A percentile compares a stretch with the other conserved stretches of the same genome.
Conservation (phyloP, 83 land plant genomes). For the Diphasiastrum complanatum region DNA sequence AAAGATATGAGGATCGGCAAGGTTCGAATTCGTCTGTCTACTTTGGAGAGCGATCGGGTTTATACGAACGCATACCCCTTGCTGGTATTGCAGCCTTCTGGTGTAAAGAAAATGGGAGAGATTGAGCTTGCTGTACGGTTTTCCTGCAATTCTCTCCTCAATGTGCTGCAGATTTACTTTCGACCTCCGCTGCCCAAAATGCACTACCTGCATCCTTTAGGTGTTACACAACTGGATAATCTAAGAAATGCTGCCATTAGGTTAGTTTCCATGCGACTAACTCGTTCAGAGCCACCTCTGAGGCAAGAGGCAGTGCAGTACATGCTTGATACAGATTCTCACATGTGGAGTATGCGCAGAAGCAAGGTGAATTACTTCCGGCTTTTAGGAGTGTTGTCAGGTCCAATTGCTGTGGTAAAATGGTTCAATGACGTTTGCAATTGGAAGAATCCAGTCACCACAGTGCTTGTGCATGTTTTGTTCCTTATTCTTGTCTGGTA, state of each 20-base stretch:
- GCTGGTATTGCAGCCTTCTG: constrained; percentile 3
- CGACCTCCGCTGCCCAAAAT: constrained; percentile 20
- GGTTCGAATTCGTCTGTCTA: too few relatives aligned
- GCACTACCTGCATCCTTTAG: constrained; percentile 24
- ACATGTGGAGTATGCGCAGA: constrained; percentile 12
- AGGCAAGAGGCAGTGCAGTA: constrained; percentile 22
- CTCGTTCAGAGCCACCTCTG: constrained; percentile 22
- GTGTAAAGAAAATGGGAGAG: too few relatives aligned
- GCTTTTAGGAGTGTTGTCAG: too few relatives aligned
- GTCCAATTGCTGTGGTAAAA: too few relatives aligned
- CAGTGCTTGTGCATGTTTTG: too few relatives aligned
- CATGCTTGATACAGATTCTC: constrained; percentile 22
- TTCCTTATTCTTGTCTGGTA: too few relatives aligned
- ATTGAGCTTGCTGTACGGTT: constrained; percentile 9
- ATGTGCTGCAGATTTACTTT: constrained; percentile 6
- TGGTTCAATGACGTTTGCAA: too few relatives aligned
- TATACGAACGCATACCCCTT: constrained; percentile 7
- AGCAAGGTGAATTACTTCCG: constrained; percentile 15
- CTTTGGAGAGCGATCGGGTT: too few relatives aligned
- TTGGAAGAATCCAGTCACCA: too few relatives aligned
- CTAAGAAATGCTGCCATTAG: constrained; percentile 18
- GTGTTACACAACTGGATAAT: constrained; percentile 17
- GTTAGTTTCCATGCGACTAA: constrained; percentile 12
- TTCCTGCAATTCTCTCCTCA: background rate
- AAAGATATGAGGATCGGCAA: too few relatives aligned